A percentile compares a stretch with the other conserved stretches of the same genome.
Evolutionary conservation across 106 monocot species (phyloP).

Genomic region (Apostasia shenzhenica): DNA sequence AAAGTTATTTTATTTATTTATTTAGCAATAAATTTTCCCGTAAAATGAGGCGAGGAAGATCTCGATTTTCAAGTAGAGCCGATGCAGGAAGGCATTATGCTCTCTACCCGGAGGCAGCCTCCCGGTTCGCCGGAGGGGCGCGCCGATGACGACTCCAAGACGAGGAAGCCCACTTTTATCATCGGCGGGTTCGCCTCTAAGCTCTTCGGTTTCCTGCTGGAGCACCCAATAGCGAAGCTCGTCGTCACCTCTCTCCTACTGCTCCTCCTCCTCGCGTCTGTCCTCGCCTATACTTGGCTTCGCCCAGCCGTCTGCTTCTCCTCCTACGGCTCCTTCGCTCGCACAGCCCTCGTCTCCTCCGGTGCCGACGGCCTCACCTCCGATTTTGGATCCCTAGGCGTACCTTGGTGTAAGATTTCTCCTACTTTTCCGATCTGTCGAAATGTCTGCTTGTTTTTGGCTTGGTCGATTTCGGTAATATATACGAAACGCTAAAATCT

Average conservation of each 20-base stretch:
- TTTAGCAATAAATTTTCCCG: too few relatives aligned
- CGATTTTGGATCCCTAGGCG: conserved; percentile 12
- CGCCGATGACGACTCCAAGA: background rate
- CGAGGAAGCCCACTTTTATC: background rate
- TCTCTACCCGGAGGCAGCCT: background rate
- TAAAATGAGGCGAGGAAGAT: too few relatives aligned
- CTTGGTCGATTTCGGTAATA: too few relatives aligned
- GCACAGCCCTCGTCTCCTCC: background rate
- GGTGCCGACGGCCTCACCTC: background rate
- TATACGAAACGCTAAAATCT: too few relatives aligned
- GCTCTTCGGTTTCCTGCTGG: background rate
- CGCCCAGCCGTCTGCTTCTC: conserved; percentile 1
- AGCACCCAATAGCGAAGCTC: background rate
- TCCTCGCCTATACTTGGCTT: background rate
- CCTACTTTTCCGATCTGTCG: background rate
- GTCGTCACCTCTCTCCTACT: conserved; percentile 3
- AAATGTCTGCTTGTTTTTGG: background rate
- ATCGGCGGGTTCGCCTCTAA: background rate
- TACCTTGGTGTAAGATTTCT: conserved; percentile 11
- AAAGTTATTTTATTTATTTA: too few relatives aligned
- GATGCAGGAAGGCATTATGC: conserved; percentile 4
- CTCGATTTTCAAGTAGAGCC: background rate
- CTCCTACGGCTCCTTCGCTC: background rate
- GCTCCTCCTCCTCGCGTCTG: background rate
- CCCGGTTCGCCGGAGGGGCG: background rate